A percentile compares a stretch with the other conserved stretches of the same genome.
Evolutionary conservation across 495 filamentous ascomycete species (phyloP).

Genomic region (Xylaria curta): DNA sequence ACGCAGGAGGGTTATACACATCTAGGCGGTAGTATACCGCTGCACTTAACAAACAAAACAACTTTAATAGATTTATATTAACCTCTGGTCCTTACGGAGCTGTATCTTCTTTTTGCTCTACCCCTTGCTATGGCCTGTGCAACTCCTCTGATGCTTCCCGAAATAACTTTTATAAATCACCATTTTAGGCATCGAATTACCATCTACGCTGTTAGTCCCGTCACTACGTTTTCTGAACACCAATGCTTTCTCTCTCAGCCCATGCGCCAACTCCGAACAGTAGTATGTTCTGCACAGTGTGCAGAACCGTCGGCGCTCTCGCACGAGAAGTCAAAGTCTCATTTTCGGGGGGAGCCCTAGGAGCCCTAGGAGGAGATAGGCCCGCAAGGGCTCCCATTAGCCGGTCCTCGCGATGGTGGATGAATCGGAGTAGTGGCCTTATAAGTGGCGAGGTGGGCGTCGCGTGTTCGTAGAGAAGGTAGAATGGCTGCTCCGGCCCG

Average conservation of each 20-base stretch:
- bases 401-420: slow-evolving; percentile 1
- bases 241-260: background rate
- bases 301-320: background rate
- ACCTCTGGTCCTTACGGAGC: too few relatives aligned
- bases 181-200: background rate
- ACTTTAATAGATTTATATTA: too few relatives aligned
- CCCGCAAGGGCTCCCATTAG: background rate
- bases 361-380: background rate
- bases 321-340: background rate
- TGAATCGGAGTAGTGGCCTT: background rate
- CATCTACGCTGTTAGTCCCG: background rate
- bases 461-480: background rate
- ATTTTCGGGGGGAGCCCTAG: too few relatives aligned
- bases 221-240: background rate
- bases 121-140: background rate
- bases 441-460: background rate
- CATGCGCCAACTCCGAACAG: slow-evolving; percentile 1
- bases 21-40: too few relatives aligned
- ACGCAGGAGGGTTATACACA: too few relatives aligned
- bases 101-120: too few relatives aligned
- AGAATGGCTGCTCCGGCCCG: background rate
- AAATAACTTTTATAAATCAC: background rate
- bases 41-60: too few relatives aligned
- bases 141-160: background rate
- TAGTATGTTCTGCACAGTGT: background rate